Evolutionary conservation across 129 eudicot genomes (phyloP), one percentile per base, ranked within the genome.

Genomic region (Saussurea involucrata): DNA sequence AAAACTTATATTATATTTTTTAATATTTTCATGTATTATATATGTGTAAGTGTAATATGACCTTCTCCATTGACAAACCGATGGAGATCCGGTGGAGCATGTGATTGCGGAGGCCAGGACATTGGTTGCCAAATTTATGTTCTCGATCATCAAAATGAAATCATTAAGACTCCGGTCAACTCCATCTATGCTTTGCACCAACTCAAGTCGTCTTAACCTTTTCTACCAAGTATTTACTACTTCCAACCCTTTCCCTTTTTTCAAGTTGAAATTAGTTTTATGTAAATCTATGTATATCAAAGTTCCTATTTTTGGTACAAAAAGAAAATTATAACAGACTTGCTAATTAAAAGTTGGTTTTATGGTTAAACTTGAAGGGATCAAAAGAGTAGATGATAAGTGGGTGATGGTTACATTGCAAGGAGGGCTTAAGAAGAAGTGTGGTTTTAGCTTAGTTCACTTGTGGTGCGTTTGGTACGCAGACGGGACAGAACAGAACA

Each of bases 71-170:
- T 91, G 78, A 72, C 89, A 17, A 66, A 76, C 75, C 74, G 91
- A 67, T 87, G 93, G 97, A 88, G 83, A 85, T 83, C 84, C 12
- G 88, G 92, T 17, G 93, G 93, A 29, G 83, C 76, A 11, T 94
- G 97, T 72, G 97, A 89, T 58, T 87, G 92, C 83, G 97, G 97
- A 57, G 97, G 98, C 1, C 89, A 97, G 97, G 97, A 93, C 74
- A 53, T 87, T 24, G 98, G 93, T 75, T 93, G 98, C 84, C 89
- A 87, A 60, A 83, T 93, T n/a, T 79, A 69, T 27, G 67, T 90
- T 66, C 92, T 93, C 21, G 36, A 87, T 55, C 73, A 85, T 76
- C 68, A 63, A 18, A 27, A 76, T 37, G 81, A 79, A 37, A 77
- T 28, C 34, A 22, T 69, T 64, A 81, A 74, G 67, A 13, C 8